A percentile compares a stretch with the other conserved stretches of the same genome.
phyloP scores from a whole-genome alignment of 2,329 filamentous ascomycete genomes.

The Berkeleyomyces rouxiae region DNA sequence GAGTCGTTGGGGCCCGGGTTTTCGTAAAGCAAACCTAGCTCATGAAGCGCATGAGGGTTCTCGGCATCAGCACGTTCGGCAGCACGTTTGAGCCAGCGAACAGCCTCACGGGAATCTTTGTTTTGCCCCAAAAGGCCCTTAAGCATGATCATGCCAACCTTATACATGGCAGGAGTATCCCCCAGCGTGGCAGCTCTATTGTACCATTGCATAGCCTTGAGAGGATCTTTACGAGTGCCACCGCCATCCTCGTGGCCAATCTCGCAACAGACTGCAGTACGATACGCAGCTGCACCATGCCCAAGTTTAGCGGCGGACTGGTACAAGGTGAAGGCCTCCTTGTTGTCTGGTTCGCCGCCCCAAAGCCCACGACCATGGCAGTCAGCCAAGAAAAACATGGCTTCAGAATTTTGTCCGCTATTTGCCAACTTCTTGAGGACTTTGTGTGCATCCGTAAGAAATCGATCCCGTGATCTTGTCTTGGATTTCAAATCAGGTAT shows the following conservation, averaged over 20 bases:
- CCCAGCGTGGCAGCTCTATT: constrained; percentile 79
- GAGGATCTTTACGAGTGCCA: constrained; percentile 73
- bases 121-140: constrained; percentile 86
- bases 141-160: constrained; percentile 87
- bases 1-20: constrained; percentile 50
- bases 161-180: constrained; percentile 92
- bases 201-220: constrained; percentile 98
- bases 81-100: constrained; percentile 84
- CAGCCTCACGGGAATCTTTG: constrained; percentile 66
- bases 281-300: constrained; percentile 74
- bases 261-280: constrained; percentile 93
- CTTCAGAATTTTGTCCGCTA: constrained; percentile 55
- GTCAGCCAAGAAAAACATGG: constrained; percentile 89
- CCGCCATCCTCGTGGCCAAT: constrained; percentile 89
- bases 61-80: constrained; percentile 75
- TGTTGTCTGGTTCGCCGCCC: constrained; percentile 64
- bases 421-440: constrained; percentile 69
- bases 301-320: constrained; percentile 84
- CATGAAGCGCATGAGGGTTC: constrained; percentile 89
- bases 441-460: constrained; percentile 73
- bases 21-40: constrained; percentile 54
- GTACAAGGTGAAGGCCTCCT: constrained; percentile 86
- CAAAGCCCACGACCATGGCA: constrained; percentile 69
- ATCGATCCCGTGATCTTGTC: constrained; percentile 64
- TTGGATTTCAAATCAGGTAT: constrained; percentile 54